Evolutionary conservation across 768 basidiomycete genomes (phyloP), one percentile per base, ranked within the genome.

Genomic region (Phlebiopsis flavidoalba): DNA sequence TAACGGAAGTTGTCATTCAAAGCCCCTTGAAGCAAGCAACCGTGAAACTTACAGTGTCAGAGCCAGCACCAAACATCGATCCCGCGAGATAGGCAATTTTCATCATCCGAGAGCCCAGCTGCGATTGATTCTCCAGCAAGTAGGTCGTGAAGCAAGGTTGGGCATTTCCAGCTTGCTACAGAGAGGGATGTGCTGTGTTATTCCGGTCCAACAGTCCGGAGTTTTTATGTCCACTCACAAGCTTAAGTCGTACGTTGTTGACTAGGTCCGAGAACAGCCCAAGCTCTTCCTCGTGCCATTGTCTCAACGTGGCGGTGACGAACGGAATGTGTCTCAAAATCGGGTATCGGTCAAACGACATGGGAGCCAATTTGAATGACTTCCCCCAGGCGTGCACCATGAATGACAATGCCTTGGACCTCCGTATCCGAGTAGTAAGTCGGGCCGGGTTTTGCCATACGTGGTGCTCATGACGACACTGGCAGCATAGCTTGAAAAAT

Each of bases 251-350:
- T 6, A 72, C 73, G 10, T 51, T 51, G 14, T 72, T 64, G 14
- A 77, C 24, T 57, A 74, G 75, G 0, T 69, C 63, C 8, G 63
- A 49, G 58, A 72, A 79, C 45, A 78, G 62, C 0, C 49, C 63
- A 10, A 75, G 67, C 62, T 79, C 78, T 53, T 77, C 73, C 36
- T 64, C 21, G 63, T 87, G 85, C 53, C 83, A 85, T 3, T 75
- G 70, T 58, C 79, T 75, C 10, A 89, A 72, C 59, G 84, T 79
- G 17, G 79, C 76, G 5, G 84, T 72, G 63, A 87, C 87, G 19
- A 83, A 84, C 1, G 88, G 87, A 21, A 89, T 67, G 66, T 67
- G 53, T 49, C 69, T 72, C 19, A 79, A 60, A 59, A 76, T 63
- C 0, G 79, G 77, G 54, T 67, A 74, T 14, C 51, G 67, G 46